These are phyloP conservation scores for Sarcodon aspratus DNA, from an alignment of 768 basidiomycete genomes.

Conservation along the genomic window DNA sequence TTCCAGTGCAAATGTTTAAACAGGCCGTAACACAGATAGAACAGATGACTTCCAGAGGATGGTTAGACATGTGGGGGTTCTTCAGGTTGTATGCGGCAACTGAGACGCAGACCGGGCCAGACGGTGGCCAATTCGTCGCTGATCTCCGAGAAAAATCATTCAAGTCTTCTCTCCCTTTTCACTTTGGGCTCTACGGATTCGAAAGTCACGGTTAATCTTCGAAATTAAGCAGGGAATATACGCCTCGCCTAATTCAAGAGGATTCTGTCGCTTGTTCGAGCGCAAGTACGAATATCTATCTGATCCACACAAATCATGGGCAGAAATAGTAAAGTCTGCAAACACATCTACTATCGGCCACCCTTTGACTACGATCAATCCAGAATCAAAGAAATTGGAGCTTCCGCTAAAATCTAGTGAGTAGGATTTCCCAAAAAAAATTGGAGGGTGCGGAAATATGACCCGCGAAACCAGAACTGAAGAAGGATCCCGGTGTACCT, in stretches of 20 bases:
- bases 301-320: constrained; percentile 22
- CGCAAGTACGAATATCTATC: background rate
- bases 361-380: background rate
- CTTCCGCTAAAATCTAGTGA: constrained; percentile 7
- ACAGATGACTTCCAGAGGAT: background rate
- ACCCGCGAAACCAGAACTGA: constrained; percentile 41
- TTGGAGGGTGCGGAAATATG: background rate
- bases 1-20: background rate
- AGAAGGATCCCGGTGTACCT: constrained; percentile 85
- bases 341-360: background rate
- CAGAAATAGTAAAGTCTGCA: constrained; percentile 26
- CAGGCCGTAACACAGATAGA: background rate
- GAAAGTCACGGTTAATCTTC: background rate
- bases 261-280: background rate
- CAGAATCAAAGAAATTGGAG: constrained; percentile 2
- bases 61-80: background rate
- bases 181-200: background rate
- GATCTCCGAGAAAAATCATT: too few species aligned
- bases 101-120: too few species aligned
- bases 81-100: too few species aligned
- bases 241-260: background rate
- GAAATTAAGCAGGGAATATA: background rate
- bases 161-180: background rate
- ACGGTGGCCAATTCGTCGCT: too few species aligned
- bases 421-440: background rate